These are phyloP conservation scores for Annulohypoxylon stygium DNA, from an alignment of 495 filamentous ascomycete genomes.

Conservation along the genomic window DNA sequence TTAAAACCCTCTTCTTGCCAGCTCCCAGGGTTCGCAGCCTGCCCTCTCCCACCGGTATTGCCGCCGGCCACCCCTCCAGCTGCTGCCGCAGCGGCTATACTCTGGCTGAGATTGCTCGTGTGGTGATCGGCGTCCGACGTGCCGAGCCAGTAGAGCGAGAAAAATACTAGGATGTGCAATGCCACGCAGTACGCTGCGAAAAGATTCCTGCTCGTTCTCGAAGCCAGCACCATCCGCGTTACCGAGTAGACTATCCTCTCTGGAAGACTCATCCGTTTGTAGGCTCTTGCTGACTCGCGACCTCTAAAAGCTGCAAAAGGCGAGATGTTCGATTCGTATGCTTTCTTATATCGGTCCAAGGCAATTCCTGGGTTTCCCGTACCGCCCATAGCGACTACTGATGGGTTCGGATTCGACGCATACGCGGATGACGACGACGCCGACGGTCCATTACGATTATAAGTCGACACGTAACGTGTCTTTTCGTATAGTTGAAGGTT, in stretches of 20 bases:
- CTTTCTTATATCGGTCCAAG: conserved; percentile 88
- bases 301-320: conserved; percentile 96
- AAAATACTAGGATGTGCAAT: conserved; percentile 87
- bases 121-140: conserved; percentile 60
- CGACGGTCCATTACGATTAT: conserved; percentile 74
- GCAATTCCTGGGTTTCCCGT: conserved; percentile 68
- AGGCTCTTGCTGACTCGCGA: conserved; percentile 90
- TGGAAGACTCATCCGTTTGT: conserved; percentile 92
- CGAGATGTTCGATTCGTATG: conserved; percentile 94
- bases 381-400: conserved; percentile 70
- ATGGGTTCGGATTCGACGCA: conserved; percentile 77
- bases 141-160: conserved; percentile 87
- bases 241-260: conserved; percentile 92
- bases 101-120: conserved; percentile 51
- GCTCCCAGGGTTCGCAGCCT: conserved; percentile 44
- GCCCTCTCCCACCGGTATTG: conserved; percentile 36
- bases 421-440: conserved; percentile 79
- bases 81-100: conserved; percentile 51
- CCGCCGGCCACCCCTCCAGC: conserved; percentile 45
- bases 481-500: conserved; percentile 98
- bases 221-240: conserved; percentile 90
- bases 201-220: conserved; percentile 88
- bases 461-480: conserved; percentile 94
- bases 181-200: conserved; percentile 96
- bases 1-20: conserved; percentile 60